Conservation (phyloP, 371 early-diverging fungal genomes). For the Mucor sp. region DNA sequence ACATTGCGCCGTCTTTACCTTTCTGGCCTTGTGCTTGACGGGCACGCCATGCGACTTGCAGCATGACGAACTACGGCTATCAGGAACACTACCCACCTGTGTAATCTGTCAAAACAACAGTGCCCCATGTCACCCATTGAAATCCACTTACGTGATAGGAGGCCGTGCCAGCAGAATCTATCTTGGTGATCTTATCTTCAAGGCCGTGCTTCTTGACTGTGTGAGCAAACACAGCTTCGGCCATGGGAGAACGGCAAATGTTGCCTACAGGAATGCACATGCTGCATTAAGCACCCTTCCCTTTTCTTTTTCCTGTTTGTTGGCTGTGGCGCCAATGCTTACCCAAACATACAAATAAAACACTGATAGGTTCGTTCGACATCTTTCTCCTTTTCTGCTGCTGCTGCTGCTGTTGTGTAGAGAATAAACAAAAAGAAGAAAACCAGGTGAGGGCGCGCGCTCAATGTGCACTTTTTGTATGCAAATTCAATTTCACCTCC, state of each 20-base stretch:
- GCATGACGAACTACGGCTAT: constrained; percentile 68
- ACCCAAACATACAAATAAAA: constrained; percentile 84
- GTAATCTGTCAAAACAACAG: background rate
- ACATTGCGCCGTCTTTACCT: constrained; percentile 34
- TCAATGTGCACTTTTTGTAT: background rate
- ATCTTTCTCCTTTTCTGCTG: constrained; percentile 9
- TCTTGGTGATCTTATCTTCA: constrained; percentile 54
- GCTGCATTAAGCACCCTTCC: background rate
- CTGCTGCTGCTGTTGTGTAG: background rate
- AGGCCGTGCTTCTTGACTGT: constrained; percentile 65
- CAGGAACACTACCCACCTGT: constrained; percentile 73
- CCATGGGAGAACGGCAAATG: constrained; percentile 91
- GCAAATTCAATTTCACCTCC: background rate
- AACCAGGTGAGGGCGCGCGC: background rate
- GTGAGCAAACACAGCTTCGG: constrained; percentile 89
- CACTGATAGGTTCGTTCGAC: constrained; percentile 37
- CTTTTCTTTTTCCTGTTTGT: background rate
- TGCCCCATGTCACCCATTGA: background rate
- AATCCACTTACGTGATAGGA: constrained; percentile 68
- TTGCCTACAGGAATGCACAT: constrained; percentile 55
- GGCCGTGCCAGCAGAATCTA: constrained; percentile 92
- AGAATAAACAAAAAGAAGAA: background rate
- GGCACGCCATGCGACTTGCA: constrained; percentile 79
- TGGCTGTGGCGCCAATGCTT: background rate
- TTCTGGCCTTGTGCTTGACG: constrained; percentile 79